Evolutionary conservation across 768 basidiomycete species (phyloP), one percentile per base, ranked within the genome.

Genomic region (Leccinum aurantiacum): DNA sequence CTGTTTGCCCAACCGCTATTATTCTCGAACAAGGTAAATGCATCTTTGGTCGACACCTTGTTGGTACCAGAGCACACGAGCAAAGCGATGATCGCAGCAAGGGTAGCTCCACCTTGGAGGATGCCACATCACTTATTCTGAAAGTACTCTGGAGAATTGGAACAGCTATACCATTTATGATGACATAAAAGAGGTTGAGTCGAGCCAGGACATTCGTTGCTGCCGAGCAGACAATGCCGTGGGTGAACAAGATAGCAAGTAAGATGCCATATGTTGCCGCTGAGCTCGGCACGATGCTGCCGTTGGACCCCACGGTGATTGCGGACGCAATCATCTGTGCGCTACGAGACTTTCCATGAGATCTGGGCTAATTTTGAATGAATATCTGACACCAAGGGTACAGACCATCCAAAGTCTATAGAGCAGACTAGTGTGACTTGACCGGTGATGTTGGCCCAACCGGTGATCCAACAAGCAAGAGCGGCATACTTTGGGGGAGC

Each of bases 301-400:
- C 86, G 63, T 86, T 76, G 6, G 85, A 81, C 38, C 76, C 76
- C 1, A 90, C 87, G 6, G 83, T 79, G 38, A 90, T 81, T 2
- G 87, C 88, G 11, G 86, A 86, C 10, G 87, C 81, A 56, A 90
- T 88, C 88, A 89, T 89, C 71, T 90, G 87, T 6, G 88, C 88
- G 61, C 88, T 82, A 31, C 1, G 8, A 49, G 15, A 25, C 22
- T 25, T 49, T 14, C 14, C 48, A 25, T 49, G 19, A 46, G 44
- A 46, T 22, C 11, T 14, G 15, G 7, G 24, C 48, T n/a, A 15
- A 49, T 15, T 8, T 17, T 38, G 37, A 15, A 24, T 14, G 22
- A 25, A 0, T 14, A 25, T 24, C 11, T 15, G 22, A 49, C 8
- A 25, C 6, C 48, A 46, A 22, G n/a, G 44, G 24, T 49, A 24